Evolutionary conservation across 1,139 yeast genomes (phyloP), one percentile per base, ranked within the genome.

Genomic region (Debaryomycetaceae sp.): DNA sequence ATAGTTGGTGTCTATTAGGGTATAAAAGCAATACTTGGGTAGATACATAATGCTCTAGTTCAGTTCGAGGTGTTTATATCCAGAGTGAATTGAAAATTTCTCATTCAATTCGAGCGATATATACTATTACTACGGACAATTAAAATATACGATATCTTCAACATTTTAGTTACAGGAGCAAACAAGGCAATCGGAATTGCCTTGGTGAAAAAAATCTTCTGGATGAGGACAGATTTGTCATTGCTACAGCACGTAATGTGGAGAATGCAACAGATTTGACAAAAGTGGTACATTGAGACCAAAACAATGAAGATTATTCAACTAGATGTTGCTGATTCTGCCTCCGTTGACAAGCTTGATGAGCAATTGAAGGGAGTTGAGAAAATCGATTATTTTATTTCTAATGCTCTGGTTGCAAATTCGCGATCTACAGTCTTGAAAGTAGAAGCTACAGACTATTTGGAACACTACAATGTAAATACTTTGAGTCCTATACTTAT

Each of bases 401-500:
- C 58, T 9, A 58, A 55, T 39, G 59, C 60, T 20, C 62, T 51
- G n/a, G 42, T 51, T 40, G 31, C 46, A 6, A 40, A 42, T n/a
- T 24, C 47, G 5, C 36, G 34, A 20, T 20, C 27, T 5, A 17
- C 37, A 5, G 40, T 45, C 2, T 22, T 44, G 6, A 50, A 52
- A 4, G 40, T 49, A 11, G 24, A 45, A n/a, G 24, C 48, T 43
- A 45, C 48, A 37, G 42, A 40, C 43, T 67, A 54, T 54, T 23
- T 47, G 5, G 42, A 50, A 1, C 62, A 59, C 44, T 62, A 56
- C 42, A 52, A 51, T 29, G 54, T 59, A 33, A 69, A 69, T 43
- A 50, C 59, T 13, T 37, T 66, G 5, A 73, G 70, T 0, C 64
- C 72, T 3, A 46, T 68, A 11, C 60, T 61, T 17, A 17, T 31